Percentiles rank a stretch among this genome's conserved stretches.
phyloP scores from a whole-genome alignment of 2,329 filamentous ascomycete species.

The Colletotrichum graminicola region DNA sequence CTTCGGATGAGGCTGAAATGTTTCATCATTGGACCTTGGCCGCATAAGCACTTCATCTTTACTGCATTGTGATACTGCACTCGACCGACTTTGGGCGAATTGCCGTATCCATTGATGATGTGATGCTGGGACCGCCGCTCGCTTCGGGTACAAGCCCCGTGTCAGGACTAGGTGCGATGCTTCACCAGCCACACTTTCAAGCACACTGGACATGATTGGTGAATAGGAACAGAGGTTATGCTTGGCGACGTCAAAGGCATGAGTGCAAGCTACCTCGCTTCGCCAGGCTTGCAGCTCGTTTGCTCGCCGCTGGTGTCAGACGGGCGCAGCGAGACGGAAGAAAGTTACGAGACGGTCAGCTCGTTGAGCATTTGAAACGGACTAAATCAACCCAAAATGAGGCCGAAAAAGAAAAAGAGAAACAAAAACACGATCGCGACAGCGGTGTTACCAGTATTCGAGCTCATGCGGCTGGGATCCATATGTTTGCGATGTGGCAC shows the following conservation, averaged over 20 bases:
- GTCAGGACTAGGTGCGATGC: too few relatives aligned
- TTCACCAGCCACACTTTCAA: constrained; percentile 25
- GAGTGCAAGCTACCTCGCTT: neutral
- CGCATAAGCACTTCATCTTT: constrained; percentile 27
- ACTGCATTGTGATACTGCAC: constrained; percentile 38
- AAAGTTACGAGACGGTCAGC: neutral
- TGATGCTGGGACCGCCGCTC: neutral
- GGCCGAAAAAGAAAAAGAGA: too few relatives aligned
- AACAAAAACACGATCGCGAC: constrained; percentile 4
- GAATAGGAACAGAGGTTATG: neutral
- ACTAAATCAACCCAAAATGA: neutral
- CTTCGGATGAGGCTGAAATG: constrained; percentile 41
- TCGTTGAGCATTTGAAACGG: neutral
- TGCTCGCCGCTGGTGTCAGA: too few relatives aligned
- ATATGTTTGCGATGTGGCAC: constrained; percentile 25
- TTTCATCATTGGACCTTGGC: constrained; percentile 40
- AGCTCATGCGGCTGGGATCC: constrained; percentile 31
- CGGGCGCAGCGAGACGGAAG: neutral
- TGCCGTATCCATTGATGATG: constrained; percentile 5
- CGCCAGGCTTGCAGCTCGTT: constrained; percentile 19
- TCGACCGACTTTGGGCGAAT: constrained; percentile 31
- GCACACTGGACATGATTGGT: neutral
- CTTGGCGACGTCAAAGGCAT: neutral
- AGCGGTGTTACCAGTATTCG: constrained; percentile 25
- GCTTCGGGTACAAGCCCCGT: neutral